phyloP scores from a whole-genome alignment of 176 grass and related monocot species.

The Areca catechu region DNA sequence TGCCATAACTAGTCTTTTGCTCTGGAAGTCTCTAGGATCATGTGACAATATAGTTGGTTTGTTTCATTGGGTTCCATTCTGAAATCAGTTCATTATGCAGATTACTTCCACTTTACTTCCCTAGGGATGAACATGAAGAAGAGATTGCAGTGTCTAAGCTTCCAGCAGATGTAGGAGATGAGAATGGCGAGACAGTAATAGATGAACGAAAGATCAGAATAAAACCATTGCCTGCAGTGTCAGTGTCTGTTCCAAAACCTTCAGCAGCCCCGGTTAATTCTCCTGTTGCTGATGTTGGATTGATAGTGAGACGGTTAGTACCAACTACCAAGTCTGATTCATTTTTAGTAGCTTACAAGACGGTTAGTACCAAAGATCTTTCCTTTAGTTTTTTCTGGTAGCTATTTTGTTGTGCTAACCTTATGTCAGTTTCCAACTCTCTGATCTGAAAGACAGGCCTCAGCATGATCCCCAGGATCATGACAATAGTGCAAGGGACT shows the following conservation, averaged over 20 bases:
- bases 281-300: constrained; percentile 58
- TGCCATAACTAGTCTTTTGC: too few relatives aligned
- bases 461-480: too few relatives aligned
- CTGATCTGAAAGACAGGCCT: too few relatives aligned
- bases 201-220: constrained; percentile 99
- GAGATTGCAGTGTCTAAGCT: constrained; percentile 73
- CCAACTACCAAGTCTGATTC: background rate
- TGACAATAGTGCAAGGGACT: too few relatives aligned
- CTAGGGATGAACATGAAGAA: constrained; percentile 92
- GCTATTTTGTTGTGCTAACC: too few relatives aligned
- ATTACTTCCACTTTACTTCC: constrained; percentile 94
- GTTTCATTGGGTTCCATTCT: background rate
- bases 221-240: constrained; percentile 67
- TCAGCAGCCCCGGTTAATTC: constrained; percentile 26
- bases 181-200: constrained; percentile 96
- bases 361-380: too few relatives aligned
- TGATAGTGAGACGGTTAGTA: constrained; percentile 55
- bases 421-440: too few relatives aligned
- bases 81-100: constrained; percentile 21
- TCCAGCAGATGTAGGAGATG: constrained; percentile 95
- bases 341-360: background rate
- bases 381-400: too few relatives aligned
- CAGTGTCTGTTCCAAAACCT: constrained; percentile 23
- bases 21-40: too few relatives aligned
- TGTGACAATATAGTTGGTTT: too few relatives aligned